Evolutionary conservation across 805 yeast species (phyloP), one percentile per base, ranked within the genome.

Genomic region (Suhomyces pyralidae): DNA sequence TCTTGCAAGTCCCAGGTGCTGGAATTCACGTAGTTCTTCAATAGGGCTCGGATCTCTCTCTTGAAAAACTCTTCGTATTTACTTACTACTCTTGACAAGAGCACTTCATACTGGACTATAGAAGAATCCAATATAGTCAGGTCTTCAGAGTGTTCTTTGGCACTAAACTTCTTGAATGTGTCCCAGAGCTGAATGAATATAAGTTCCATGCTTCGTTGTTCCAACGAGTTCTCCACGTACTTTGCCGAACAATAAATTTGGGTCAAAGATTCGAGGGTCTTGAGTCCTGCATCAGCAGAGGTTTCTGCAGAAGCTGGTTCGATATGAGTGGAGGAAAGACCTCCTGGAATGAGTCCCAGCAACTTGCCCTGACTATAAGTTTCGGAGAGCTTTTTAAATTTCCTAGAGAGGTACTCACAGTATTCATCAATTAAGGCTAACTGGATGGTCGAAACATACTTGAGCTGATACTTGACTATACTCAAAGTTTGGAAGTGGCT

Each of bases 361-460:
- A 71, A 68, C 30, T 64, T 58, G 55, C 66, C 71, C 62, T 59
- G 69, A 45, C 63, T 64, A 52, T 63, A 67, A 5, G 65, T 56
- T 14, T 74, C 79, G 46, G 74, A 79, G 55, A 80, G 75, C 2
- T 75, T 74, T 30, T 71, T 69, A 28, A 77, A 66, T 14, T 79
- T 73, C 12, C 68, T 71, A 7, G 53, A 45, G 19, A 65, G 43
- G 7, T 55, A 54, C 8, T 36, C 71, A 65, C 71, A 74, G 61
- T 84, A 86, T 40, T 68, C 68, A 49, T 84, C 86, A 25, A 86
- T 60, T 25, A 87, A 61, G 22, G 74, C 71, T 44, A 85, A 62
- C 63, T 86, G 92, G 44, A 86, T 79, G 20, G 78, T 80, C 17
- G 81, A 70, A 7, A 86, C 70, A 55, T 82, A 84, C 57, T 79